Percentiles rank a stretch among this genome's conserved stretches.
phyloP scores from a whole-genome alignment of 495 filamentous ascomycete species.

The Rhypophila decipiens region DNA sequence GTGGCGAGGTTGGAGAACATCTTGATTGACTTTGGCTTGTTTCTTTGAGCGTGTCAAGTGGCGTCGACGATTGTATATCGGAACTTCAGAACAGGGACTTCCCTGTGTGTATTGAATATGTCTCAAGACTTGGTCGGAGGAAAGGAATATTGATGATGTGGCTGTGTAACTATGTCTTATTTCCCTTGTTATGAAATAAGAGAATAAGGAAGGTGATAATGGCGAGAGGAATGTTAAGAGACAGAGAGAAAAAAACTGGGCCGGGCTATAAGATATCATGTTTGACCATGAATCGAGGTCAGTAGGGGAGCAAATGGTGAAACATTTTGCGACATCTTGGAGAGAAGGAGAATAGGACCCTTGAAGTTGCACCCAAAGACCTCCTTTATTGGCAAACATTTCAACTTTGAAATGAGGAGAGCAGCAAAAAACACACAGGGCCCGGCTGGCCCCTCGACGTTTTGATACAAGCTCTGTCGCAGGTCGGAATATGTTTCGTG shows the following conservation, averaged over 20 bases:
- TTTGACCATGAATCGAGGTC: background rate
- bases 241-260: background rate
- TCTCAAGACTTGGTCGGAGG: too few species aligned
- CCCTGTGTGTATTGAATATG: too few species aligned
- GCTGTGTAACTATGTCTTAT: too few species aligned
- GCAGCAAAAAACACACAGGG: background rate
- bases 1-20: constrained; percentile 45
- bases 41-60: background rate
- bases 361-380: too few species aligned
- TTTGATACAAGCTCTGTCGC: constrained; percentile 31
- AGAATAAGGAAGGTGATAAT: background rate
- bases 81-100: too few species aligned
- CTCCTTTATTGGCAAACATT: constrained; percentile 10
- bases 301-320: background rate
- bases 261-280: too few species aligned
- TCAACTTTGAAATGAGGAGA: constrained; percentile 17
- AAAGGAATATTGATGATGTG: too few species aligned
- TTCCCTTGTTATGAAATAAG: background rate
- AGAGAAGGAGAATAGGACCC: too few species aligned
- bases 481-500: constrained; percentile 5
- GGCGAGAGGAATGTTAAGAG: background rate
- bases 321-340: too few species aligned
- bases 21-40: constrained; percentile 9
- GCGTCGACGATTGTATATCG: background rate
- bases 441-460: background rate